Evolutionary conservation across 2,329 filamentous ascomycete species (phyloP), one percentile per base, ranked within the genome.

Genomic region (Phialophora chinensis): DNA sequence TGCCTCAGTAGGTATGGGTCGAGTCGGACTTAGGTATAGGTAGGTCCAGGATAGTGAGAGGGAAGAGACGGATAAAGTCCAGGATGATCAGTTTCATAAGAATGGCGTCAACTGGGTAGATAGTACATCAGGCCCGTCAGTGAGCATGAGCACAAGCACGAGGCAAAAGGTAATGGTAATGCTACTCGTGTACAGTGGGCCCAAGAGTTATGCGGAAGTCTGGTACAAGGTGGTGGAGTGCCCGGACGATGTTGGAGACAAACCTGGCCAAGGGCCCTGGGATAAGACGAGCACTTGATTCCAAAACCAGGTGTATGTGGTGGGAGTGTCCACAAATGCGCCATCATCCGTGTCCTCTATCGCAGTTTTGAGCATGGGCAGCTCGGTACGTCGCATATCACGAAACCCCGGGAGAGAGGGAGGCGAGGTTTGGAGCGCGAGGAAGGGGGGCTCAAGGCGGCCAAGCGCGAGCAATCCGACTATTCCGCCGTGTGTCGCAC

Each of bases 181-280:
- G 25, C 29, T 17, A 60, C 38, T 31, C 29, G 59, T 38, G 31
- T 29, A 60, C 47, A 52, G 59, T 38, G 65, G 60, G 55, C 60
- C 35, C 53, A 56, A 38, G 44, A 42, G 65, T 57, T 55, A 56
- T 62, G 44, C 42, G 59, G 42, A 33, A 58, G 17, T 56, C 60
- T 55, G 60, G 60, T 52, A 62, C 60, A 66, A 62, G 53, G 53
- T 35, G 59, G 62, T 65, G 66, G 66, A 59, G 66, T 52, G 35
- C 33, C 33, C 20, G 63, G 35, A 52, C 59, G 66, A 59, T 44
- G 42, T 42, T 55, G 66, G 58, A 60, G 60, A 64, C 52, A 58
- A 60, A 31, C 56, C 56, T 23, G 65, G 47, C 35, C 12, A 44
- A 7, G 27, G 62, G 50, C 29, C 33, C 56, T 60, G 29, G 62